Evolutionary conservation across 345 rosid species (phyloP), one percentile per base, ranked within the genome.

Genomic region (Toxicodendron radicans): DNA sequence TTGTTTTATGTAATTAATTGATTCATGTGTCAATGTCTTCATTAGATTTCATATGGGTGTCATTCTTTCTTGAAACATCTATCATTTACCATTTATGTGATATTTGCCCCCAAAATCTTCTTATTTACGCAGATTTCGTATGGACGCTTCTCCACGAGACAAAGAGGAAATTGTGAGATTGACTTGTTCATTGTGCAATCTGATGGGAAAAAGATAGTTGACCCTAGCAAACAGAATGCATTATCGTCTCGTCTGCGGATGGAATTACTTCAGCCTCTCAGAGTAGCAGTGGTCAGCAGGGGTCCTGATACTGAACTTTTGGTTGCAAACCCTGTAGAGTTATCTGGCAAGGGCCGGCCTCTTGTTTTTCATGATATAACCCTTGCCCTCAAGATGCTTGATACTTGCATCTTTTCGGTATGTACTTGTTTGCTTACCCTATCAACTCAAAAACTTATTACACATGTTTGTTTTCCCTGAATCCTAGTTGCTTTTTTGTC

Each of bases 261-360:
- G 86, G 97, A 91, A 72, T 86, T 95, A 16, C 80, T 73, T 16
- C 94, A 82, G 66, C 99, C 99, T 74, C 88, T 95, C 14, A 89
- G 94, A 83, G 99, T 95, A 43, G 88, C 91, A 12, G 73, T 87
- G 38, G 88, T 84, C 62, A 90, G 85, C 72, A 85, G 96, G 21
- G 99, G 98, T 74, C 99, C 99, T 65, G 99, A 95, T 78, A 89
- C 90, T 0, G 93, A 95, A 82, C 90, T 93, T 67, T 79, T 91
- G 63, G 96, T 95, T 21, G 96, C 98, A 68, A 95, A 95, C 73
- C 97, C 94, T 20, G 99, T 95, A 60, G 96, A 93, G 76, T 76
- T 95, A 85, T 91, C 94, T 16, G 95, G 98, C 76, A 95, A 91
- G 64, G 99, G 99, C 21, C 85, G 99, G 30, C 99, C 99, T 69